Conservation (phyloP, 352 stramenopile genomes). For the Phytophthora citricola region DNA sequence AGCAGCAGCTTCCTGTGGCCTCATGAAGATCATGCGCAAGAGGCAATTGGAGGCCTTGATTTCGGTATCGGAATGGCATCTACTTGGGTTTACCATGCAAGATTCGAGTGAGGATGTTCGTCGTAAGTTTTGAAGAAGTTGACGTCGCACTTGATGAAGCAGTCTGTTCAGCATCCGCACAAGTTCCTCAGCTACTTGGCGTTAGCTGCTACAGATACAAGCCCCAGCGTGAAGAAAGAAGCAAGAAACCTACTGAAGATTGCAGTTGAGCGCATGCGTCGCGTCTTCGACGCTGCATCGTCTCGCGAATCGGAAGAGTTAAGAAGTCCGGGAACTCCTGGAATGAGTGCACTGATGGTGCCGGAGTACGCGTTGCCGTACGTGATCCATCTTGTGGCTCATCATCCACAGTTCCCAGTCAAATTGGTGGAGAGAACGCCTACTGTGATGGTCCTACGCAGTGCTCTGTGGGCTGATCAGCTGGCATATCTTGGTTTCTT, state of each 20-base stretch:
- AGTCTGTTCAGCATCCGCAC: conserved; percentile 64
- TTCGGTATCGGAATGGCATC: conserved; percentile 72
- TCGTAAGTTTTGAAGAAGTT: conserved; percentile 77
- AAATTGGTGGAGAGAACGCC: conserved; percentile 43
- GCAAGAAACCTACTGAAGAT: conserved; percentile 54
- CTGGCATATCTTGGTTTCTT: conserved; percentile 74
- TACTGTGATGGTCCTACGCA: conserved; percentile 32
- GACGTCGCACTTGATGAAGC: conserved; percentile 74
- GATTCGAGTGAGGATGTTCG: conserved; percentile 81
- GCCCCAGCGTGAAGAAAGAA: conserved; percentile 58
- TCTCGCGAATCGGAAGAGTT: conserved; percentile 25
- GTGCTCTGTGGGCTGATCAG: conserved; percentile 66
- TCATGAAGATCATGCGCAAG: conserved; percentile 77
- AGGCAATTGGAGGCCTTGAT: conserved; percentile 58
- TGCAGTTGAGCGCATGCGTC: conserved; percentile 79
- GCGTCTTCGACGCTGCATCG: conserved; percentile 67
- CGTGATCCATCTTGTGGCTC: conserved; percentile 83
- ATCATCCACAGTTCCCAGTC: conserved; percentile 73
- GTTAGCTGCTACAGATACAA: conserved; percentile 67
- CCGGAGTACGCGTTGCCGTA: conserved; percentile 86
- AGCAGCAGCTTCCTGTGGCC: conserved; percentile 47
- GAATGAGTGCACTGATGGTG: conserved; percentile 69
- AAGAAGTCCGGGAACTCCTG: conserved; percentile 17
- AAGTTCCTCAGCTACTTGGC: conserved; percentile 86
- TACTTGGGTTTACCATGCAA: conserved; percentile 78